phyloP scores from a whole-genome alignment of 192 early-diverging fungal genomes.

The Rhizoclosmatium sp. region DNA sequence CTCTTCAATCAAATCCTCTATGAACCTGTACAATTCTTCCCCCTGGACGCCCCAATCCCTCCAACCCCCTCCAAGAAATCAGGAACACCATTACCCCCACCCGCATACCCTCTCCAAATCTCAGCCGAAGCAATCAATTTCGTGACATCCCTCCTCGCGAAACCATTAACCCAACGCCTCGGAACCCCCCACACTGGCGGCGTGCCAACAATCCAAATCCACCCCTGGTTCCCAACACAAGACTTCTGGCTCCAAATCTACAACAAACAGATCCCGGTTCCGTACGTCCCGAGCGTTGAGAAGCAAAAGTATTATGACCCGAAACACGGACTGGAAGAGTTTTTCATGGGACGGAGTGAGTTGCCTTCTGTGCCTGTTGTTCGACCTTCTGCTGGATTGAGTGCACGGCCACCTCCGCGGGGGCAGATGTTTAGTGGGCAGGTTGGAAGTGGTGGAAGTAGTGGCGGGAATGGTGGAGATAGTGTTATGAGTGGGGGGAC shows the following conservation, averaged over 20 bases:
- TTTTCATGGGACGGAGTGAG: constrained; percentile 32
- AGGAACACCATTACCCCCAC: background rate
- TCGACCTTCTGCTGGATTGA: no score
- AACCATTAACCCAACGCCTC: constrained; percentile 75
- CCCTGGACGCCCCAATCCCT: no score
- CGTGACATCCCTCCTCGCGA: constrained; percentile 61
- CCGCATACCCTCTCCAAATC: background rate
- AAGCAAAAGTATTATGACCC: constrained; percentile 74
- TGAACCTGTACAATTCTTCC: constrained; percentile 46
- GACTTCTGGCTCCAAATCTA: constrained; percentile 78
- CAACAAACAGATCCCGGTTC: constrained; percentile 72
- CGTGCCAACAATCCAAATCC: constrained; percentile 67
- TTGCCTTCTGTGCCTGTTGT: background rate
- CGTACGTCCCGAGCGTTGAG: constrained; percentile 71
- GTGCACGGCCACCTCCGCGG: no score
- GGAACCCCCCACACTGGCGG: constrained; percentile 79
- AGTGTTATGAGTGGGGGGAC: no score
- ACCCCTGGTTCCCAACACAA: constrained; percentile 80
- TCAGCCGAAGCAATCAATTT: constrained; percentile 22
- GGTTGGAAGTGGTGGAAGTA: no score
- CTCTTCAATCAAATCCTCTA: constrained; percentile 64
- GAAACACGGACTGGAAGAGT: constrained; percentile 75
- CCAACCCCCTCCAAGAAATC: constrained; percentile 52
- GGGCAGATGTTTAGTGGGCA: no score
- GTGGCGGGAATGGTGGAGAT: no score